Evolutionary conservation across 164 flowering plant species (phyloP).

Genomic region (Stephania japonica): DNA sequence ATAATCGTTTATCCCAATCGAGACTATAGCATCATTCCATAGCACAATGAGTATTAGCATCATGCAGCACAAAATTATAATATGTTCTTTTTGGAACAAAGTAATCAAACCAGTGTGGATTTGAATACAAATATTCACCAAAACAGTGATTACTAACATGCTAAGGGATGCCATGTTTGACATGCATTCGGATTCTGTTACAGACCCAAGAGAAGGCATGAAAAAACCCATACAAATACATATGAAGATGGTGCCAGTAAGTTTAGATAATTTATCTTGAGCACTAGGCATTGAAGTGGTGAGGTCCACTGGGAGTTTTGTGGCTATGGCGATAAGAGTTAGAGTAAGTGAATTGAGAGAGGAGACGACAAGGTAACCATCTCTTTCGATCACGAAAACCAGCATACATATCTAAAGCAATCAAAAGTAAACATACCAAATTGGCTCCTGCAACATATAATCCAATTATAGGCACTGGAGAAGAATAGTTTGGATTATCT

Average conservation of each 20-base stretch:
- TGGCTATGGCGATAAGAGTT: not conserved
- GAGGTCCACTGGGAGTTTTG: not conserved
- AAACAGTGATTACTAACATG: too few relatives aligned
- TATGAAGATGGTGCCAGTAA: conserved; percentile 4
- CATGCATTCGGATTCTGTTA: too few relatives aligned
- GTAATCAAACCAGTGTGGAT: too few relatives aligned
- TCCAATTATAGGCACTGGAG: not conserved
- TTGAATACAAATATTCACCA: too few relatives aligned
- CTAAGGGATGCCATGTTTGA: too few relatives aligned
- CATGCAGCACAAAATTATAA: too few relatives aligned
- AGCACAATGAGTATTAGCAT: too few relatives aligned
- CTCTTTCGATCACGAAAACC: not conserved
- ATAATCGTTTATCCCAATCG: too few relatives aligned
- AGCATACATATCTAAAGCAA: not conserved
- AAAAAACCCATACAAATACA: not conserved
- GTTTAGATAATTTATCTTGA: conserved; percentile 9
- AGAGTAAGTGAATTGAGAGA: conserved; percentile 7
- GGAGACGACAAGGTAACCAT: conserved; percentile 9
- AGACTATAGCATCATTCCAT: too few relatives aligned
- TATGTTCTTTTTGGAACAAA: too few relatives aligned
- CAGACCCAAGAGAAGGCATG: too few relatives aligned
- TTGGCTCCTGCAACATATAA: not conserved
- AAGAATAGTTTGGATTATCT: too few relatives aligned
- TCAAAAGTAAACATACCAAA: not conserved
- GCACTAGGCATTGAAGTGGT: conserved; percentile 8